Evolutionary conservation across 306 rosid species (phyloP).

Genomic region (Ammopiptanthus mongolicus): DNA sequence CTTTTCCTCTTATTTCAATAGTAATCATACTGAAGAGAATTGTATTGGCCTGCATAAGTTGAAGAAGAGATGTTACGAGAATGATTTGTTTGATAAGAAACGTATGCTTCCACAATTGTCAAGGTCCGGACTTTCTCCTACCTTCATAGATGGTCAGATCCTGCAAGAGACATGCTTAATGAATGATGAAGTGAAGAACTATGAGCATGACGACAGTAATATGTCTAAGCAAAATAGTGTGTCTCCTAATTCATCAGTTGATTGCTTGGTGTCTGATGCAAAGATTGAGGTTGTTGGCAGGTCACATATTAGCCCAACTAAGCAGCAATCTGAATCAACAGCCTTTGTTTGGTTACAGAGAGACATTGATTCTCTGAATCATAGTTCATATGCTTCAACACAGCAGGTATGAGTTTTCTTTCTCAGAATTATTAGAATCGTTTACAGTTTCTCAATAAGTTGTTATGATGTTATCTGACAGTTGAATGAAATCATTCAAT

Average conservation of each 20-base stretch:
- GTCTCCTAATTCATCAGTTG: conserved; percentile 17
- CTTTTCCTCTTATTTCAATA: conserved; percentile 21
- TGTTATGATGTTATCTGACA: background rate
- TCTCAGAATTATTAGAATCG: background rate
- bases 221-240: background rate
- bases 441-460: background rate
- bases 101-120: conserved; percentile 8
- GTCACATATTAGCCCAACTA: conserved; percentile 18
- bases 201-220: conserved; percentile 5
- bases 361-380: conserved; percentile 32
- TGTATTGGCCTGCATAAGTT: background rate
- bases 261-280: conserved; percentile 17
- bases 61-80: no score
- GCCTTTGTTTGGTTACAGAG: conserved; percentile 5
- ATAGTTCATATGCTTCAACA: conserved; percentile 25
- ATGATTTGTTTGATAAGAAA: conserved; percentile 15
- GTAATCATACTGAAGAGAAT: conserved; percentile 15
- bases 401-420: conserved; percentile 49
- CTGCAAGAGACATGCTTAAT: conserved; percentile 20
- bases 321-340: conserved; percentile 21
- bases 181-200: conserved; percentile 24
- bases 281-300: background rate
- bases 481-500: background rate
- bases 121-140: conserved; percentile 7
- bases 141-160: background rate